Conservation (phyloP, 2,329 filamentous ascomycete genomes). For the Emmonsiellopsis sp. region DNA sequence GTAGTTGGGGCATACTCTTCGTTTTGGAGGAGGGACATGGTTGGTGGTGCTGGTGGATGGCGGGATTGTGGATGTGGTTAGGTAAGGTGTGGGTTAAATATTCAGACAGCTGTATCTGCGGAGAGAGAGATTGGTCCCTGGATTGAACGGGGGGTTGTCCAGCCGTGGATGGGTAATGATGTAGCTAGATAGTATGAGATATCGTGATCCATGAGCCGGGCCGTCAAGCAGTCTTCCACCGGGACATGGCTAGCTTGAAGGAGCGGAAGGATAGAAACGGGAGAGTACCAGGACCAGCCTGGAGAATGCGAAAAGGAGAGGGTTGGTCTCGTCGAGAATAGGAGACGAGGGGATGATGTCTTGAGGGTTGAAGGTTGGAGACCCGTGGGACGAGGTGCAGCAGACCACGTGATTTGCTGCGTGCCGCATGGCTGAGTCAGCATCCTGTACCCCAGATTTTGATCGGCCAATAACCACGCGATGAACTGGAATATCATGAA, state of each 20-base stretch:
- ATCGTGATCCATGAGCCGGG: background rate
- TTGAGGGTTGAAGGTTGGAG: background rate
- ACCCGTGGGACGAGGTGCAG: too few species aligned
- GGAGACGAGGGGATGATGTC: background rate
- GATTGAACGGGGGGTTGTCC: background rate
- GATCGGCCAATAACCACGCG: background rate
- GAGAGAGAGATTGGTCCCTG: background rate
- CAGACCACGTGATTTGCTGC: background rate
- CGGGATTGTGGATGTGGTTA: background rate
- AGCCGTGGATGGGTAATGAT: background rate
- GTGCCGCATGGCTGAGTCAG: background rate
- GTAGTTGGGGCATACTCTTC: slow-evolving; percentile 35
- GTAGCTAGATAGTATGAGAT: background rate
- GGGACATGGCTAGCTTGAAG: background rate
- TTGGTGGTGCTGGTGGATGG: slow-evolving; percentile 2
- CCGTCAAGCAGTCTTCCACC: background rate
- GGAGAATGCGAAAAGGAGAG: background rate
- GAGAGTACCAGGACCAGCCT: background rate
- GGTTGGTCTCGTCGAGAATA: background rate
- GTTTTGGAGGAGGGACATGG: slow-evolving; percentile 42
- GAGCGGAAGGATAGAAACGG: background rate
- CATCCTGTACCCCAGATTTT: background rate
- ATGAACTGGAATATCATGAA: background rate
- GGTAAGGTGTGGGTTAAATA: background rate
- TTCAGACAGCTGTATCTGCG: too few species aligned